Evolutionary conservation across 306 rosid genomes (phyloP).

Genomic region (Casuarina equisetifolia): DNA sequence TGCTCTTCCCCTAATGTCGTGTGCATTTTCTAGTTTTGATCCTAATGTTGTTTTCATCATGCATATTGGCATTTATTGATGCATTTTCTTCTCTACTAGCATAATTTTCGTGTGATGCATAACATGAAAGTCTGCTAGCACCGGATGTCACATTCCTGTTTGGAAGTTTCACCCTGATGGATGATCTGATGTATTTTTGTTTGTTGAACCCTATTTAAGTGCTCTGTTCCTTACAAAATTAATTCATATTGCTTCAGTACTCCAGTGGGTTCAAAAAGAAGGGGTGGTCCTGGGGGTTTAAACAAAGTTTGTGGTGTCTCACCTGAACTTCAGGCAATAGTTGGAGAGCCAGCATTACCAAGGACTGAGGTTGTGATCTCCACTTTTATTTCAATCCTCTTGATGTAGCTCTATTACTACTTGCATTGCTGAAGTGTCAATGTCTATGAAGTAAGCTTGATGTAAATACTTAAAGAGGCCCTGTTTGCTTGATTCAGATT

Average conservation of each 20-base stretch:
- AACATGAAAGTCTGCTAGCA: neutral
- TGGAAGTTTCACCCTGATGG: neutral
- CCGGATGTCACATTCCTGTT: conserved; percentile 3
- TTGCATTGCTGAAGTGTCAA: neutral
- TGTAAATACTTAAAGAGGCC: neutral
- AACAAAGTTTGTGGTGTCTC: conserved; percentile 81
- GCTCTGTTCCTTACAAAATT: conserved; percentile 12
- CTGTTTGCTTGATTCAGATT: conserved; percentile 47
- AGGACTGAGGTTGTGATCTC: conserved; percentile 64
- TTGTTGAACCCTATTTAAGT: conserved; percentile 29
- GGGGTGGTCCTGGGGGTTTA: conserved; percentile 76
- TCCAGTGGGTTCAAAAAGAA: conserved; percentile 58
- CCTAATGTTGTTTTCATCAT: neutral
- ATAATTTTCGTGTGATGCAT: neutral
- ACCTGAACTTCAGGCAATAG: conserved; percentile 69
- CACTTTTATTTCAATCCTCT: neutral
- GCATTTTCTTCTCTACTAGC: neutral
- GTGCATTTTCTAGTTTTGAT: neutral
- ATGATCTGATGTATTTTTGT: conserved; percentile 16
- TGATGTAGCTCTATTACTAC: neutral
- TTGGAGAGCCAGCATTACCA: conserved; percentile 72
- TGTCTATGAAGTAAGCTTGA: neutral
- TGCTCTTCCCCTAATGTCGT: neutral
- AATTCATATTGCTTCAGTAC: conserved; percentile 37
- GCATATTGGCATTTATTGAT: neutral